phyloP scores from a whole-genome alignment of 495 filamentous ascomycete species.

The Mytilinidion resinicola region DNA sequence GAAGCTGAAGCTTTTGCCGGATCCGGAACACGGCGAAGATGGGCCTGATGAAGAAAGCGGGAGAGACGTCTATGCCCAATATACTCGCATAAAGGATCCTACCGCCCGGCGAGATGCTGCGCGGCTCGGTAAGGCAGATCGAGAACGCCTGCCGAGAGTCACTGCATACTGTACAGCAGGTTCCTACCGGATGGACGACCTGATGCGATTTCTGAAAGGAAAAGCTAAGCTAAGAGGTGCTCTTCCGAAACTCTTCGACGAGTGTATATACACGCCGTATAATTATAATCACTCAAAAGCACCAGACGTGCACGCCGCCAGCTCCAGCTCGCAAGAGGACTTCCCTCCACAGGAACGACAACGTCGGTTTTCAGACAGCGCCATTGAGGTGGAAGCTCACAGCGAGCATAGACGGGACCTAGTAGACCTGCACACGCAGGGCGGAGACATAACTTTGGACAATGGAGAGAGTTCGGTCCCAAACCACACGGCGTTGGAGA shows the following conservation, averaged over 20 bases:
- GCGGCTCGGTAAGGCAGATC: slow-evolving; percentile 84
- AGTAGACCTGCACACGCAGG: slow-evolving; percentile 35
- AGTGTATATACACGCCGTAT: slow-evolving; percentile 93
- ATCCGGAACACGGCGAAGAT: slow-evolving; percentile 75
- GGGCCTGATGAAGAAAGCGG: slow-evolving; percentile 79
- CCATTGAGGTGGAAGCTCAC: slow-evolving; percentile 38
- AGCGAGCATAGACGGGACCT: slow-evolving; percentile 34
- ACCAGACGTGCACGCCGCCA: slow-evolving; percentile 6
- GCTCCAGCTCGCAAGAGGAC: slow-evolving; percentile 25
- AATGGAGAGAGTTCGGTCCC: slow-evolving; percentile 1
- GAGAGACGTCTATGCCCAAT: slow-evolving; percentile 92
- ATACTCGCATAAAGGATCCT: slow-evolving; percentile 92
- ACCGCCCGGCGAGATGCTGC: slow-evolving; percentile 90
- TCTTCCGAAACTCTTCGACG: slow-evolving; percentile 85
- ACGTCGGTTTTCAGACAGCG: slow-evolving; percentile 39
- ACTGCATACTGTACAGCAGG: slow-evolving; percentile 95
- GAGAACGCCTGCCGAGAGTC: slow-evolving; percentile 78
- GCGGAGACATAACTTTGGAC: slow-evolving; percentile 8
- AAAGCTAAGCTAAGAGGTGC: slow-evolving; percentile 65
- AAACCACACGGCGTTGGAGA: not conserved
- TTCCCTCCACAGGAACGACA: slow-evolving; percentile 41
- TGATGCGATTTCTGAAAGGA: slow-evolving; percentile 85
- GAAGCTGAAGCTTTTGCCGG: slow-evolving; percentile 90
- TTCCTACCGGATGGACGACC: slow-evolving; percentile 76
- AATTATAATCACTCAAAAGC: slow-evolving; percentile 48